Conservation (phyloP, 2,329 filamentous ascomycete species). For the Dothidotthia symphoricarpi region DNA sequence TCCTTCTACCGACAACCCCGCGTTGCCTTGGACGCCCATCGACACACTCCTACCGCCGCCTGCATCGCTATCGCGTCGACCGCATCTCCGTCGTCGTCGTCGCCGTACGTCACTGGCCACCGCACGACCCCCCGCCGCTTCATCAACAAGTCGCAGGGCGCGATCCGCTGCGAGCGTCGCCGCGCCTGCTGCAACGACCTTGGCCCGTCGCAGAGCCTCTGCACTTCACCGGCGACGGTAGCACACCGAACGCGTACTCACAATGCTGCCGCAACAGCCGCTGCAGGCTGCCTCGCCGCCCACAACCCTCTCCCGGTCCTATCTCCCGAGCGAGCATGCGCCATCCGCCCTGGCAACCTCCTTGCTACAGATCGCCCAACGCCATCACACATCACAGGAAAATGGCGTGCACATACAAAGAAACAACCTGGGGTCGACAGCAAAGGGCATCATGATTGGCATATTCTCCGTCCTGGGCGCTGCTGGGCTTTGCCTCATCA, state of each 20-base stretch:
- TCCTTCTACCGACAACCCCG: slow-evolving; percentile 9
- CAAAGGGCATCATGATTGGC: slow-evolving; percentile 86
- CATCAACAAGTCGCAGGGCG: slow-evolving; percentile 11
- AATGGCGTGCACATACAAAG: slow-evolving; percentile 27
- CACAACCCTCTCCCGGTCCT: slow-evolving; percentile 34
- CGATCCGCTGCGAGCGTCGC: slow-evolving; percentile 13
- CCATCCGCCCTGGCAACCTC: slow-evolving; percentile 25
- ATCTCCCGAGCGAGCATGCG: slow-evolving; percentile 23
- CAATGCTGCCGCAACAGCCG: slow-evolving; percentile 36
- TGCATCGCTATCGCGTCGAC: slow-evolving; percentile 13
- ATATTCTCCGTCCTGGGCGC: slow-evolving; percentile 93
- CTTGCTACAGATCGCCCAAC: slow-evolving; percentile 17
- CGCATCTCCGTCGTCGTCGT: slow-evolving; percentile 7
- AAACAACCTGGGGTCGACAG: slow-evolving; percentile 52
- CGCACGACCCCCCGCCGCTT: slow-evolving; percentile 18
- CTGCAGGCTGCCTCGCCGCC: slow-evolving; percentile 28
- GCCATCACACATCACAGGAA: slow-evolving; percentile 16
- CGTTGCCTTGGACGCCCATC: slow-evolving; percentile 7
- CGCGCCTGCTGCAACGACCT: slow-evolving; percentile 20
- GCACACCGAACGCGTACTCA: slow-evolving; percentile 9
- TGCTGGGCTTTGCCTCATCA: slow-evolving; percentile 75
- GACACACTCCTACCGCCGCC: slow-evolving; percentile 2
- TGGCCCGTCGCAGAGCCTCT: slow-evolving; percentile 5
- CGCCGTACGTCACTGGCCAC: slow-evolving; percentile 22
- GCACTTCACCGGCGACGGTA: slow-evolving; percentile 6